Conservation (phyloP, 164 flowering plant genomes). For the Magnolia officinalis region DNA sequence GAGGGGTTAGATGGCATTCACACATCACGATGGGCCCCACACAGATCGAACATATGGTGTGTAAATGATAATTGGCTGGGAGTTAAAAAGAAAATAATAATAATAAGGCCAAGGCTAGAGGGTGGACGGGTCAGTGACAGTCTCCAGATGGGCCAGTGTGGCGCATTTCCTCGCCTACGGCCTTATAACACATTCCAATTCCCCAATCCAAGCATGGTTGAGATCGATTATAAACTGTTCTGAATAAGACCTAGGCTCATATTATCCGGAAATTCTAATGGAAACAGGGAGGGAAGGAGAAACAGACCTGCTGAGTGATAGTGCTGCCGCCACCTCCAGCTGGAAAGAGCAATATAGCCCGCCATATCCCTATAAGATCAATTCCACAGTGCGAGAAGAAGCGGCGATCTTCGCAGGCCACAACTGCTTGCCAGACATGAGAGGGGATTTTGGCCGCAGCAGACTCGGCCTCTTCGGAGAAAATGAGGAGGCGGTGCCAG, state of each 20-base stretch:
- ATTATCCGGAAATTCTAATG: neutral
- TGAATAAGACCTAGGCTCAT: neutral
- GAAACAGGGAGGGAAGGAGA: neutral
- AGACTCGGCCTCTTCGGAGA: conserved; percentile 28
- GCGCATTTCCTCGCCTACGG: too few species aligned
- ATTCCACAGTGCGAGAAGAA: conserved; percentile 44
- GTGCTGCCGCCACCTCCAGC: conserved; percentile 49
- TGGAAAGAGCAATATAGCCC: conserved; percentile 36
- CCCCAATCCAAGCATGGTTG: neutral
- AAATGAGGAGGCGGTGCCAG: conserved; percentile 31
- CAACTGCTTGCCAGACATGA: conserved; percentile 36
- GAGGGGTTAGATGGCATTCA: too few species aligned
- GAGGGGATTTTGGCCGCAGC: conserved; percentile 22
- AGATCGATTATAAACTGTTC: neutral
- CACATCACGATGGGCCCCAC: too few species aligned
- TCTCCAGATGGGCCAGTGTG: too few species aligned
- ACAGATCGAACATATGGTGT: too few species aligned
- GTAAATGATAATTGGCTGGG: too few species aligned
- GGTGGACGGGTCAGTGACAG: too few species aligned
- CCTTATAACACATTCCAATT: neutral
- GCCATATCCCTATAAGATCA: conserved; percentile 38
- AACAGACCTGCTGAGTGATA: conserved; percentile 43
- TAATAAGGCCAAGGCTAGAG: too few species aligned
- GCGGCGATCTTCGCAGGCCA: conserved; percentile 42
- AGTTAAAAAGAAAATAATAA: too few species aligned